These are phyloP conservation scores for Fusarium albidum DNA, from an alignment of 2,329 filamentous ascomycete species.

Conservation along the genomic window DNA sequence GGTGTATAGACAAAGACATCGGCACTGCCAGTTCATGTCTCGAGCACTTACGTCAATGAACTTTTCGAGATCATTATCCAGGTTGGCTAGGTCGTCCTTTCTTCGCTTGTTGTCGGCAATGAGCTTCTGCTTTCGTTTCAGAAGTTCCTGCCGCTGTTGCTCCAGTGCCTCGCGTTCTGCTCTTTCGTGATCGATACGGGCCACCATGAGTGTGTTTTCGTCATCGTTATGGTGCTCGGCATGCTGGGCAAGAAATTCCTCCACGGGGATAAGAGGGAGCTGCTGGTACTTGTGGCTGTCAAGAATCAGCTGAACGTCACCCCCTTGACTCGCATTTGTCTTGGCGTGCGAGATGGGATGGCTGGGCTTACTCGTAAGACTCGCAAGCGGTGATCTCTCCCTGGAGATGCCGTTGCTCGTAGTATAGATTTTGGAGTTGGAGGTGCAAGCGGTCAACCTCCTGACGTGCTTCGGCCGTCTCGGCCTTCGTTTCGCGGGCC, in stretches of 20 bases:
- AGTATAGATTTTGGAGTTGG: slow-evolving; percentile 94
- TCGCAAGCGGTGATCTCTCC: slow-evolving; percentile 92
- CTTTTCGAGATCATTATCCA: slow-evolving; percentile 92
- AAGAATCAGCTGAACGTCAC: slow-evolving; percentile 12
- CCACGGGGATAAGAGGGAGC: slow-evolving; percentile 82
- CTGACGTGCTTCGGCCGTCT: slow-evolving; percentile 85
- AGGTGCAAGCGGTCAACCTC: slow-evolving; percentile 93
- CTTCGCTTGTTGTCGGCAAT: slow-evolving; percentile 84
- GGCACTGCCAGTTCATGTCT: background rate
- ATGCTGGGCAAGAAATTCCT: slow-evolving; percentile 80
- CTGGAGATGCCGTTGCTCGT: slow-evolving; percentile 90
- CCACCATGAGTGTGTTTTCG: slow-evolving; percentile 86
- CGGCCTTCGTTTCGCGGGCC: slow-evolving; percentile 84
- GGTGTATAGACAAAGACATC: background rate
- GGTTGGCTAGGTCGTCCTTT: slow-evolving; percentile 89
- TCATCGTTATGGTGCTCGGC: slow-evolving; percentile 77
- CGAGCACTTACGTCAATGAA: slow-evolving; percentile 81
- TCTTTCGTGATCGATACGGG: slow-evolving; percentile 90
- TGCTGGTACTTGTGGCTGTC: slow-evolving; percentile 86
- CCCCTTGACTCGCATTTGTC: background rate
- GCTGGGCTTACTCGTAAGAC: slow-evolving; percentile 79
- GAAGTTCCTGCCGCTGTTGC: slow-evolving; percentile 78
- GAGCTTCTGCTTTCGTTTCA: slow-evolving; percentile 71
- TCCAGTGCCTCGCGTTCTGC: slow-evolving; percentile 85
- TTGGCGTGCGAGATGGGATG: background rate